Evolutionary conservation across 1,139 yeast genomes (phyloP), one percentile per base, ranked within the genome.

Genomic region (Casaregolazyma lundiana): DNA sequence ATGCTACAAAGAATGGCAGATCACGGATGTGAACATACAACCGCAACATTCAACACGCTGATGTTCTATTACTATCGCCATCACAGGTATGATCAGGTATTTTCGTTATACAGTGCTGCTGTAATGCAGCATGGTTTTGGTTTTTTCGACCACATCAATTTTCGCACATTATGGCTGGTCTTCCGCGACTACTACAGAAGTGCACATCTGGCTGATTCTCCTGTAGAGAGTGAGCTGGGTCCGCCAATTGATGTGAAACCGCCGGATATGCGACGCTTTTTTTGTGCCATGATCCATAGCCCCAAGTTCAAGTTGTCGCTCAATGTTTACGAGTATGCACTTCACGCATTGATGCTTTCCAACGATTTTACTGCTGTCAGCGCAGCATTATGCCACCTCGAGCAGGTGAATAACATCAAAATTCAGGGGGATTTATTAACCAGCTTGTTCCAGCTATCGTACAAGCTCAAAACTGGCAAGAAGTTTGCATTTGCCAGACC

Each of bases 271-370:
- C 51, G 53, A 9, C 42, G 29, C 7, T 44, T 57, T 15, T 53
- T 57, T 35, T 38, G 36, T 3, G 34, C 32, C 3, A 58, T 57
- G 60, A 41, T 56, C 6, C 26, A 49, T 11, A 43, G 50, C 39
- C 40, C 49, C 7, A 48, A 49, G 2, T 57, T 57, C 49, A 46
- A 39, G 21, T 51, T 57, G 13, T 53, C 58, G 6, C 38, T 53
- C 32, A 50, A 50, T 20, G 50, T 60, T 13, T 61, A 54, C 38
- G 61, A 59, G 37, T 50, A 53, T 15, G 54, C 57, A 6, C 21
- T 56, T 16, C 61, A 59, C 21, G 50, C 64, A 0, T 42, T 60
- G 46, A 38, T 61, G 36, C 51, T 59, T 16, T 45, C 57, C 1
- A 50, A 49, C 13, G 58, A 52, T 35, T 44, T 43, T 20, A 49